Percentiles rank a stretch among this genome's conserved stretches.
Conservation (phyloP, 1,139 yeast species). For the Scheffersomyces illinoinensis region DNA sequence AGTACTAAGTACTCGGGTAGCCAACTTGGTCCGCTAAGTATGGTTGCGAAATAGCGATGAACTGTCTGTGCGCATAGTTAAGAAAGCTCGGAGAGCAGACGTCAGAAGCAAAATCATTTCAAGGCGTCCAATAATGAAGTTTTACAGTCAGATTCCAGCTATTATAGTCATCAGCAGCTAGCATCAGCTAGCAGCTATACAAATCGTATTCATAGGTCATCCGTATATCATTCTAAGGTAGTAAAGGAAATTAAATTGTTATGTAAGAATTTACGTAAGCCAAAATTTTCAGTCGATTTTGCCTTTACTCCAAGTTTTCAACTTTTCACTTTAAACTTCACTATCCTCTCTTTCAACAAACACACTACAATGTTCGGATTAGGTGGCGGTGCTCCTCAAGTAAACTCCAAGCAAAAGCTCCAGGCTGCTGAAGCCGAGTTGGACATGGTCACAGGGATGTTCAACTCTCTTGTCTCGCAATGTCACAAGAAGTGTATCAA, state of each 20-base stretch:
- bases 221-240: neutral
- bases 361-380: constrained; percentile 63
- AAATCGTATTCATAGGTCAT: neutral
- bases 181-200: neutral
- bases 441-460: constrained; percentile 97
- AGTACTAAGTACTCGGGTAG: neutral
- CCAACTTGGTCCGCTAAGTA: neutral
- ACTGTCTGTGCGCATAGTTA: neutral
- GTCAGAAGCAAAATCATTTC: neutral
- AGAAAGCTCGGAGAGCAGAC: neutral
- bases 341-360: neutral
- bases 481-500: constrained; percentile 89
- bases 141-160: neutral
- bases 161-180: neutral
- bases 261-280: constrained; percentile 2
- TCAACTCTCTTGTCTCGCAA: constrained; percentile 79
- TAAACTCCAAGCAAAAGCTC: constrained; percentile 72
- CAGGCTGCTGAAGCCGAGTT: constrained; percentile 85
- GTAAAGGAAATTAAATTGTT: neutral
- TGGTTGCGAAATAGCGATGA: neutral
- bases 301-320: constrained; percentile 2
- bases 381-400: constrained; percentile 79
- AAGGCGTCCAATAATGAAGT: neutral
- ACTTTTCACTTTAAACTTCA: constrained; percentile 2
- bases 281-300: constrained; percentile 1